These are phyloP conservation scores for Penicillium psychrosexuale DNA, from an alignment of 2,329 filamentous ascomycete genomes.

Conservation along the genomic window DNA sequence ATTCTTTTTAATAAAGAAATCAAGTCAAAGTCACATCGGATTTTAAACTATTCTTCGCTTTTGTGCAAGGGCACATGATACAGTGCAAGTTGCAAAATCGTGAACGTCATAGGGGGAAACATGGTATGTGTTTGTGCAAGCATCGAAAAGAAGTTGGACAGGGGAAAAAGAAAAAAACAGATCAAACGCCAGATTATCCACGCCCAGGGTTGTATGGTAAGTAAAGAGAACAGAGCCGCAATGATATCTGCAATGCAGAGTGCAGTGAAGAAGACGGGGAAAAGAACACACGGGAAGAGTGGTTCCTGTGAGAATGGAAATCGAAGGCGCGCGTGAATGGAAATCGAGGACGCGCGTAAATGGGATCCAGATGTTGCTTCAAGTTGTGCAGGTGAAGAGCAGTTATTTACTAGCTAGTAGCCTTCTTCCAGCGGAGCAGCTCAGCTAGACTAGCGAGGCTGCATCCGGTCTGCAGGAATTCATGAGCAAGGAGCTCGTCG, in stretches of 20 bases:
- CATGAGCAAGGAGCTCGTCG: conserved; percentile 82
- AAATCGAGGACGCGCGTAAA: conserved; percentile 27
- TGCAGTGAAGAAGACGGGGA: not conserved
- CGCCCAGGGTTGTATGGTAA: conserved; percentile 25
- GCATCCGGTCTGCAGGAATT: conserved; percentile 92
- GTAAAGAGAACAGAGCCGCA: not conserved
- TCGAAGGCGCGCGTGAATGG: conserved; percentile 5
- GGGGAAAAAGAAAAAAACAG: not conserved
- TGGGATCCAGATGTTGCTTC: conserved; percentile 32
- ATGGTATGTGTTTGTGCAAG: conserved; percentile 17
- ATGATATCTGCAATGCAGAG: conserved; percentile 1
- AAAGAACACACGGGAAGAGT: not conserved
- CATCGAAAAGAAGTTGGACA: not conserved
- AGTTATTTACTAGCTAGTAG: conserved; percentile 35
- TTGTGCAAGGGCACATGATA: conserved; percentile 12
- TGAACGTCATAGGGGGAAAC: conserved; percentile 14
- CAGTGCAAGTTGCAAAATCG: conserved; percentile 10
- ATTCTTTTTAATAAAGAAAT: not conserved
- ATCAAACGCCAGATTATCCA: conserved; percentile 33
- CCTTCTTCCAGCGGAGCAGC: conserved; percentile 67
- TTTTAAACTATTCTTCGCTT: conserved; percentile 14
- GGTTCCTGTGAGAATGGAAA: conserved; percentile 24
- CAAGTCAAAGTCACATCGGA: conserved; percentile 1
- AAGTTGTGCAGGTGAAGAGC: conserved; percentile 16
- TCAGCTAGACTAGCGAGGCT: conserved; percentile 77